Conservation (phyloP, 148 eudicot genomes). For the Euryodendron excelsum region DNA sequence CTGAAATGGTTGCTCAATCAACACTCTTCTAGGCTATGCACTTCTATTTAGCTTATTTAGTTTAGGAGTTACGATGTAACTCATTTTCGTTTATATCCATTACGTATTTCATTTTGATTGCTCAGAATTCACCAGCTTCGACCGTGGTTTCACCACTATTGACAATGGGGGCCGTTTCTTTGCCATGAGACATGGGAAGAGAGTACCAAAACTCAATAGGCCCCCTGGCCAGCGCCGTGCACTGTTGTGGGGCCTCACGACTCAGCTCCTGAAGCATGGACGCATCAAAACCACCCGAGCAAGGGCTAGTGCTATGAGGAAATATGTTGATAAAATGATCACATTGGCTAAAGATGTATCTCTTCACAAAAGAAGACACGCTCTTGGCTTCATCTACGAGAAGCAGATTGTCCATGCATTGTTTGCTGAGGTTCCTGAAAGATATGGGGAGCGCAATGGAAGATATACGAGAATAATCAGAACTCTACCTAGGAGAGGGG, state of each 20-base stretch:
- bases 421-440: constrained; percentile 81
- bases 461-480: constrained; percentile 85
- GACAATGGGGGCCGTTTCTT: constrained; percentile 57
- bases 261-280: constrained; percentile 87
- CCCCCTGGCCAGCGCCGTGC: constrained; percentile 91
- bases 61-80: neutral
- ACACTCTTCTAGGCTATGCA: neutral
- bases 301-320: constrained; percentile 77
- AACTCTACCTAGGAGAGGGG: constrained; percentile 85
- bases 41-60: neutral
- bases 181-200: constrained; percentile 85
- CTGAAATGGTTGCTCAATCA: neutral
- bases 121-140: constrained; percentile 44
- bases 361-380: constrained; percentile 90
- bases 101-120: neutral
- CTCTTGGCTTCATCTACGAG: constrained; percentile 85
- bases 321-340: constrained; percentile 80
- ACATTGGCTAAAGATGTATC: constrained; percentile 92
- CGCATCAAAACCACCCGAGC: constrained; percentile 86
- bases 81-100: neutral
- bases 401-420: constrained; percentile 84
- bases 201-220: constrained; percentile 75
- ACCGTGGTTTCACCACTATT: constrained; percentile 33
- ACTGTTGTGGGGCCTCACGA: constrained; percentile 77
- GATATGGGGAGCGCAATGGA: constrained; percentile 83